Evolutionary conservation across 2,329 filamentous ascomycete species (phyloP).

Genomic region (Cyanodermella asteris): DNA sequence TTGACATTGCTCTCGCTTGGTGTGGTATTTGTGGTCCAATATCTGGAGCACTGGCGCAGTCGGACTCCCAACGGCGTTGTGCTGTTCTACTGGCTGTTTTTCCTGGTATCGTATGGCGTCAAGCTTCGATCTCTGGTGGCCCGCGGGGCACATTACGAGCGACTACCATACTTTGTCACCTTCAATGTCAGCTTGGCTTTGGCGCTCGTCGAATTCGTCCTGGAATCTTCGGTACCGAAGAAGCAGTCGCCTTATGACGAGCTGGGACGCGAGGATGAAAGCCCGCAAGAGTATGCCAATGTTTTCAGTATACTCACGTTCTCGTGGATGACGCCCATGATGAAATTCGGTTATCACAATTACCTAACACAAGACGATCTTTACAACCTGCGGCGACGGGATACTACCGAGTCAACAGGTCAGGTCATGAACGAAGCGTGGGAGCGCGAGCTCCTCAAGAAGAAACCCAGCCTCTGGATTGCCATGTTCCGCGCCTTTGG

Average conservation of each 20-base stretch:
- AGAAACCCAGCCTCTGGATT: constrained; percentile 67
- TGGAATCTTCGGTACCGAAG: constrained; percentile 81
- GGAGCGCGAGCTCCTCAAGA: constrained; percentile 49
- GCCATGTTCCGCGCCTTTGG: constrained; percentile 70
- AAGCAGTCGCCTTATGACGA: constrained; percentile 46
- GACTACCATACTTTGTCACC: constrained; percentile 53
- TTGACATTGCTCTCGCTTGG: constrained; percentile 48
- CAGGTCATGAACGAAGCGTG: constrained; percentile 51
- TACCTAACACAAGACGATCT: constrained; percentile 87
- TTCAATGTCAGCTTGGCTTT: constrained; percentile 54
- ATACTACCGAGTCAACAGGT: constrained; percentile 57
- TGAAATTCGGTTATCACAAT: constrained; percentile 81
- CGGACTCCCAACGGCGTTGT: constrained; percentile 72
- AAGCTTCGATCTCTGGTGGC: constrained; percentile 73
- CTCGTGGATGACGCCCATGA: constrained; percentile 96
- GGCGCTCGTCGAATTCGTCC: constrained; percentile 44
- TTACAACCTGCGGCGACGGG: constrained; percentile 67
- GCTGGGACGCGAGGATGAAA: constrained; percentile 46
- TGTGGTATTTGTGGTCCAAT: constrained; percentile 61
- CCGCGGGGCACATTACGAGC: constrained; percentile 45
- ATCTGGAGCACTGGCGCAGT: constrained; percentile 64
- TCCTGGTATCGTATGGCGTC: constrained; percentile 54
- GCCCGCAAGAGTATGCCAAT: constrained; percentile 67
- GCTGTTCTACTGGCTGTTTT: constrained; percentile 79
- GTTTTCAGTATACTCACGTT: constrained; percentile 89